Percentiles rank a stretch among this genome's conserved stretches.
Evolutionary conservation across 768 basidiomycete genomes (phyloP).

Genomic region (Galerina sulciceps): DNA sequence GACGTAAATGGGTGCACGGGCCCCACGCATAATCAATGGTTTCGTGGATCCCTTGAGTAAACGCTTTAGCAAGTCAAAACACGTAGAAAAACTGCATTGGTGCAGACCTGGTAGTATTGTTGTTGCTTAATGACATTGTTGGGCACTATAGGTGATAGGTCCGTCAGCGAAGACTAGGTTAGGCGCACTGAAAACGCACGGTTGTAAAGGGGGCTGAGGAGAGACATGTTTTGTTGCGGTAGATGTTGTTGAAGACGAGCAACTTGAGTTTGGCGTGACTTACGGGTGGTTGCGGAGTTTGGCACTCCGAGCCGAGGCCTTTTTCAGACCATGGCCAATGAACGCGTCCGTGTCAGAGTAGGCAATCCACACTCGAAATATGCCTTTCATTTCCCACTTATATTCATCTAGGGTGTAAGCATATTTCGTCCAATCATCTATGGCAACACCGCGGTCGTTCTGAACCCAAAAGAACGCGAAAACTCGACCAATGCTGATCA

Average conservation of each 20-base stretch:
- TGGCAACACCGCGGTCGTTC: slow-evolving; percentile 86
- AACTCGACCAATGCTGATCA: slow-evolving; percentile 65
- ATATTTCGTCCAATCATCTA: slow-evolving; percentile 93
- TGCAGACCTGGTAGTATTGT: slow-evolving; percentile 64
- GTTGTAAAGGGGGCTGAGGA: slow-evolving; percentile 65
- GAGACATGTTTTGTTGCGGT: slow-evolving; percentile 42
- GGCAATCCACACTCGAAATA: slow-evolving; percentile 32
- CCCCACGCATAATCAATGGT: slow-evolving; percentile 63
- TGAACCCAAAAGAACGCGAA: slow-evolving; percentile 76
- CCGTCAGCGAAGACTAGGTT: background rate
- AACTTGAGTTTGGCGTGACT: slow-evolving; percentile 9
- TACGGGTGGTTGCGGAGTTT: slow-evolving; percentile 50
- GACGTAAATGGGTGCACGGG: slow-evolving; percentile 67
- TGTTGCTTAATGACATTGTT: slow-evolving; percentile 72
- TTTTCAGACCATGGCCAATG: slow-evolving; percentile 51
- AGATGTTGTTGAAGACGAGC: slow-evolving; percentile 28
- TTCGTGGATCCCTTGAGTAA: slow-evolving; percentile 43
- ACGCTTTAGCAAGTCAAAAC: slow-evolving; percentile 6
- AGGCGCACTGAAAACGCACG: slow-evolving; percentile 45
- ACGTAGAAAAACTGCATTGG: background rate
- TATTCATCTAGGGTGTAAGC: slow-evolving; percentile 67
- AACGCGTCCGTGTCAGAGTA: slow-evolving; percentile 83
- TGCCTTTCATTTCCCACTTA: slow-evolving; percentile 12
- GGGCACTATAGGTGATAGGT: slow-evolving; percentile 38
- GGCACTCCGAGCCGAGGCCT: slow-evolving; percentile 44